Evolutionary conservation across 441 rosid genomes (phyloP).

Genomic region (Syzygium syzygioides): DNA sequence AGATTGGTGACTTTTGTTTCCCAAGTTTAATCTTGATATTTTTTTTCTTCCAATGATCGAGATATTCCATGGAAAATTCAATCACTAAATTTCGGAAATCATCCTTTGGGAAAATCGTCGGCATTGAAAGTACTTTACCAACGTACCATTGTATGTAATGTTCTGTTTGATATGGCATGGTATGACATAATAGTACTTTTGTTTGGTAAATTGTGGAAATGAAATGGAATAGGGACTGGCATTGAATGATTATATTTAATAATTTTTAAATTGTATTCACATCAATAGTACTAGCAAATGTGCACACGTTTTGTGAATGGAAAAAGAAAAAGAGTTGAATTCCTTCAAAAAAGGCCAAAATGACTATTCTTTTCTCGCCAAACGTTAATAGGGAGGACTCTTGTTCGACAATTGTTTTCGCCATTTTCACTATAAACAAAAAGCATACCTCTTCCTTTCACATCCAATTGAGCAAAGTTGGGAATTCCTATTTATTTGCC

Average conservation of each 20-base stretch:
- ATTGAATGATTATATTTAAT: neutral
- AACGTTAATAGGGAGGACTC: no score
- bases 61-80: neutral
- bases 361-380: neutral
- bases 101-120: rapidly evolving
- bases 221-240: neutral
- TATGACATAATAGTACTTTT: neutral
- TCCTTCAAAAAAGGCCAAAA: no score
- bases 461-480: neutral
- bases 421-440: neutral
- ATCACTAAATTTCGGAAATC: neutral
- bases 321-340: no score
- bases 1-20: neutral
- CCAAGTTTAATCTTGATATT: neutral
- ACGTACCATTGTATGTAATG: neutral
- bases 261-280: neutral
- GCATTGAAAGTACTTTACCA: neutral
- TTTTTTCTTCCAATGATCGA: neutral
- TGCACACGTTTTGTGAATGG: neutral
- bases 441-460: neutral
- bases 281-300: neutral
- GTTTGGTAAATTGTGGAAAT: neutral
- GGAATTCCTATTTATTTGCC: no score
- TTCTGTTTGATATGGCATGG: neutral
- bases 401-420: no score